Conservation (phyloP, 768 basidiomycete species). For the Termitomyces bulborhizus region DNA sequence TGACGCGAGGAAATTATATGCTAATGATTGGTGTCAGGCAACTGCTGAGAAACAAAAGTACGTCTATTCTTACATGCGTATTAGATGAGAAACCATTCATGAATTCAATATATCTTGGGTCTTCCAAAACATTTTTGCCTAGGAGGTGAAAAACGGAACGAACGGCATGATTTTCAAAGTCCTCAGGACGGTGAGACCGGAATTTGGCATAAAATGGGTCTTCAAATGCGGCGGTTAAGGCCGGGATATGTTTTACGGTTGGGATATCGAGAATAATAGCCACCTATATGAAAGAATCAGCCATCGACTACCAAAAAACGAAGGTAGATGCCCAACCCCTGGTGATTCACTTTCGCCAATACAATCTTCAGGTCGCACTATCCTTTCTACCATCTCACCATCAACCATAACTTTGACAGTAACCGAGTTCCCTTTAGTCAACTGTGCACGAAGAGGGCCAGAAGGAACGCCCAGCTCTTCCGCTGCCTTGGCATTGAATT, state of each 20-base stretch:
- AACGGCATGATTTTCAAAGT: constrained; percentile 37
- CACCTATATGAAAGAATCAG: constrained; percentile 30
- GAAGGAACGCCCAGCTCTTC: constrained; percentile 53
- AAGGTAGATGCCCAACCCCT: constrained; percentile 24
- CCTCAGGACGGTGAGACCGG: constrained; percentile 33
- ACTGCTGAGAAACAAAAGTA: background rate
- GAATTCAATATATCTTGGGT: constrained; percentile 64
- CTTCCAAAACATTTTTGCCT: constrained; percentile 64
- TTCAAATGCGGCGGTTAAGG: constrained; percentile 42
- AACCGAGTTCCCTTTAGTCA: constrained; percentile 63
- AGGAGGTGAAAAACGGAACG: constrained; percentile 65
- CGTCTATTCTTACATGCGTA: constrained; percentile 46
- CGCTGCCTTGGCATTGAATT: constrained; percentile 69
- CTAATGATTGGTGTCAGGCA: constrained; percentile 30
- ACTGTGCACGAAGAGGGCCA: constrained; percentile 49
- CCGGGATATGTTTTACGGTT: constrained; percentile 45
- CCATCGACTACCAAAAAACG: background rate
- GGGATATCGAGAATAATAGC: constrained; percentile 72
- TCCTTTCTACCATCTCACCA: constrained; percentile 34
- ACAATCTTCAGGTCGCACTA: constrained; percentile 55
- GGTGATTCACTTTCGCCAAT: constrained; percentile 48
- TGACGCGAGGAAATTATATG: constrained; percentile 70
- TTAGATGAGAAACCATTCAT: constrained; percentile 59
- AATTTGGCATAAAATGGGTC: constrained; percentile 42
- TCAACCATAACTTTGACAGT: constrained; percentile 46